These are phyloP conservation scores for Hypomyces rosellus DNA, from an alignment of 2,329 filamentous ascomycete species.

Conservation along the genomic window DNA sequence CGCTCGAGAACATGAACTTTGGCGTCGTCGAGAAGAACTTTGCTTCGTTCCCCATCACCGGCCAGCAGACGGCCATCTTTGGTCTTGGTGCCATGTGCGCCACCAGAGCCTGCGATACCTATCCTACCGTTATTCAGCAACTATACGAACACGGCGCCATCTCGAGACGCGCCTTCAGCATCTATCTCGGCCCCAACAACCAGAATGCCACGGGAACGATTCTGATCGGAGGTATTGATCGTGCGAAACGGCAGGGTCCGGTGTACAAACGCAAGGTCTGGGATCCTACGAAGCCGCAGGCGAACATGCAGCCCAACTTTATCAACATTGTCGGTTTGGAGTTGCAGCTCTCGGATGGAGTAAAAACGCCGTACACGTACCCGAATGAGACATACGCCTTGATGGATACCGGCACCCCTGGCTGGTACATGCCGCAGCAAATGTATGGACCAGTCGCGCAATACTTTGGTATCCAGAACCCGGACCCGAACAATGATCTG, in stretches of 20 bases:
- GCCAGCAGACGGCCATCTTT: conserved; percentile 10
- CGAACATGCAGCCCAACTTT: conserved; percentile 8
- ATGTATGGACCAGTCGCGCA: conserved; percentile 6
- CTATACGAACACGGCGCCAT: conserved; percentile 8
- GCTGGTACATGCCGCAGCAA: conserved; percentile 8
- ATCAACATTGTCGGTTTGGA: conserved; percentile 1
- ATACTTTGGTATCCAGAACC: conserved; percentile 10
- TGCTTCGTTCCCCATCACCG: conserved; percentile 1
- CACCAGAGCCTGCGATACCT: conserved; percentile 4
- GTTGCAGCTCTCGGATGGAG: conserved; percentile 3
- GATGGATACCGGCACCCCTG: conserved; percentile 10
- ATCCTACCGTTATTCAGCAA: conserved; percentile 9
- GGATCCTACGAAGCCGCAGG: neutral
- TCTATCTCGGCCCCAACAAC: conserved; percentile 11
- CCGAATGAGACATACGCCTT: conserved; percentile 6
- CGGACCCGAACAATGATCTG: neutral
- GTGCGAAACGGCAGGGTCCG: conserved; percentile 9
- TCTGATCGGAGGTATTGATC: conserved; percentile 11
- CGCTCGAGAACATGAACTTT: conserved; percentile 8
- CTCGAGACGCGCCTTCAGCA: conserved; percentile 10
- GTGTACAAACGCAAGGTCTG: conserved; percentile 7
- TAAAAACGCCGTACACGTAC: conserved; percentile 1
- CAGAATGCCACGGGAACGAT: conserved; percentile 1
- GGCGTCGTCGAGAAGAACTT: conserved; percentile 7
- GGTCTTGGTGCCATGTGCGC: conserved; percentile 11